Evolutionary conservation across 352 stramenopile genomes (phyloP).

Genomic region (Peronosclerospora sorghi): DNA sequence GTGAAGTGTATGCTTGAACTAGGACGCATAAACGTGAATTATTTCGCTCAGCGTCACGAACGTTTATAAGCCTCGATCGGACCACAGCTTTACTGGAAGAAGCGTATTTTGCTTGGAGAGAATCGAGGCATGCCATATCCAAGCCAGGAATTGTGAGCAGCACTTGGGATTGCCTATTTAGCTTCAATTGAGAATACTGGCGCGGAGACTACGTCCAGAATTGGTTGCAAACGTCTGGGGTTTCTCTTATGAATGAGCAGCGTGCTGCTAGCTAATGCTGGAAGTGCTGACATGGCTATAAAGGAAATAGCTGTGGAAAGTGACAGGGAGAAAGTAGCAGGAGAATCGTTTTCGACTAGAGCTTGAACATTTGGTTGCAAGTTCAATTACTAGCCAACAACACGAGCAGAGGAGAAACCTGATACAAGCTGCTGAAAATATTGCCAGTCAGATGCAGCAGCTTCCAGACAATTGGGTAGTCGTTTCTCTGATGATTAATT

Average conservation of each 20-base stretch:
- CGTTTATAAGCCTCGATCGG: constrained; percentile 23
- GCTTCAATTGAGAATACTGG: constrained; percentile 16
- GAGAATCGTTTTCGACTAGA: constrained; percentile 12
- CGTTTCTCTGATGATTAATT: constrained; percentile 27
- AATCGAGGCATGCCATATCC: constrained; percentile 33
- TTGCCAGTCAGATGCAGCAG: constrained; percentile 14
- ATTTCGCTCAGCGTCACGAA: constrained; percentile 26
- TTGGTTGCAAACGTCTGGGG: not conserved
- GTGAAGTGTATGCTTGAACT: constrained; percentile 41
- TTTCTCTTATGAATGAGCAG: constrained; percentile 33
- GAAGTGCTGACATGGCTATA: constrained; percentile 7
- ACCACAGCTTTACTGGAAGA: constrained; percentile 33
- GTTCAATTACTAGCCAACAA: constrained; percentile 1
- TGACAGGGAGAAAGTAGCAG: constrained; percentile 2
- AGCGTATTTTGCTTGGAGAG: constrained; percentile 27
- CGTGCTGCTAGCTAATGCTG: constrained; percentile 27
- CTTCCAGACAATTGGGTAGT: constrained; percentile 34
- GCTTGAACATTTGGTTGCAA: constrained; percentile 11
- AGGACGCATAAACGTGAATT: constrained; percentile 28
- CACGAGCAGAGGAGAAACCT: constrained; percentile 3
- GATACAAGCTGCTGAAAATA: constrained; percentile 6
- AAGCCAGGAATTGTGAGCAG: constrained; percentile 29
- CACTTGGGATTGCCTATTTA: constrained; percentile 40
- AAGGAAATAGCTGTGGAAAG: not conserved
- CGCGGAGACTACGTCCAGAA: constrained; percentile 1